Base-by-base conservation (phyloP, 768 basidiomycete genomes). In the Rubroboletus pulcherrimus region DNA sequence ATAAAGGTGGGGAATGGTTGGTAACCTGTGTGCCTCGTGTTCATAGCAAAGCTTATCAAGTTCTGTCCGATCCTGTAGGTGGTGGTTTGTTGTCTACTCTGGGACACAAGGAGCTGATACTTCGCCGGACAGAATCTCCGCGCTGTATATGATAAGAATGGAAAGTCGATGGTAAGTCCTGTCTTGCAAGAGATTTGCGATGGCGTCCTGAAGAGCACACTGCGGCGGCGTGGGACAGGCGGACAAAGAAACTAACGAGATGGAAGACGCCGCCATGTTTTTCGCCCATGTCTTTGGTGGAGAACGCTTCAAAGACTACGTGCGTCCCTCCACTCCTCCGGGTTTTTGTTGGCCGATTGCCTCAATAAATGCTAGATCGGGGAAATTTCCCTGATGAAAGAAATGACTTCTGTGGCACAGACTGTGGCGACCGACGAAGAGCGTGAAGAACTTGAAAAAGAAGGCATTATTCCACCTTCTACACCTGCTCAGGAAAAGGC, bases 221-320 rank as follows among this genome's bases (percentile, higher is more conserved):
- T 48, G 45, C 5, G 52, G 19, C 30, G 40, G 24, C 21, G 26
- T 37, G 49, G 50, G 55, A 34, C 59, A 86, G 86, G 78, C 81
- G 55, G 90, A 91, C 71, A 88, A 86, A 65, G 89, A 91, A 63
- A 86, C 89, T n/a, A 82, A 78, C 15, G 85, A 79, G 39, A 89
- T 95, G 81, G 89, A 93, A 44, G 95, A 99, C 66, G 93, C 97
- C 4, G 87, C 91, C 37, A 89, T 90, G 55, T 91, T 99, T 78
- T 99, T 99, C 67, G 89, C 91, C 19, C 88, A 90, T 65, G 91
- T 98, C 15, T 99, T 99, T 68, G 94, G 94, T 50, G 96, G 97
- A 24, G 95, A 96, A 65, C 81, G 89, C 26, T 97, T 97, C 70
- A 74, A 77, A 55, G 92, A 94, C 69, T 93, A 92, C 66, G 92